A percentile compares a stretch with the other conserved stretches of the same genome.
Evolutionary conservation across 305 asterid species (phyloP).

Genomic region (Coffea humblotiana): DNA sequence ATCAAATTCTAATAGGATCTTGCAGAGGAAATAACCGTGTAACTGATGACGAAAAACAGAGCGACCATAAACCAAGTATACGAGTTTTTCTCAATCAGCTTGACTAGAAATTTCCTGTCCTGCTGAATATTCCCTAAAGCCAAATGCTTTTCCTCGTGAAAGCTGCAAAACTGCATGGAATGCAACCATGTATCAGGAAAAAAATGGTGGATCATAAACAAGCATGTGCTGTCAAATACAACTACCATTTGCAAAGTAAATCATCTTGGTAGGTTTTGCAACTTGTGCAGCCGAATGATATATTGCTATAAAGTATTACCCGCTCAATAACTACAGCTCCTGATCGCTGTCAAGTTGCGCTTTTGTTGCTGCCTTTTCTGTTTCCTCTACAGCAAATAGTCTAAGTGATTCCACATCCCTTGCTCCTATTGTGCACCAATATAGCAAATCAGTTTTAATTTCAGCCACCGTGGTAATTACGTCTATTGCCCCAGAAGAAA

Average conservation of each 20-base stretch:
- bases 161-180: slow-evolving; percentile 7
- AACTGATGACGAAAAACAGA: background rate
- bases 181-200: background rate
- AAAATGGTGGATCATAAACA: background rate
- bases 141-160: background rate
- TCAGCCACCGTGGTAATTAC: background rate
- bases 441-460: slow-evolving; percentile 9
- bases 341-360: slow-evolving; percentile 49
- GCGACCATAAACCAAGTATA: background rate
- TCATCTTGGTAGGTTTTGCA: background rate
- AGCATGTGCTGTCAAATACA: background rate
- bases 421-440: slow-evolving; percentile 41
- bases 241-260: background rate
- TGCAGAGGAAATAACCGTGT: background rate
- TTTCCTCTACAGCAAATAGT: slow-evolving; percentile 69
- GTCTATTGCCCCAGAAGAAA: background rate
- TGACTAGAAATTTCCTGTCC: background rate
- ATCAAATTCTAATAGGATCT: background rate
- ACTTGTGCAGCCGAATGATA: background rate
- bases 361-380: slow-evolving; percentile 63
- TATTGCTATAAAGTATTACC: slow-evolving; percentile 18
- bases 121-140: background rate
- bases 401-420: slow-evolving; percentile 69
- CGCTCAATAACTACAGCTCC: slow-evolving; percentile 47
- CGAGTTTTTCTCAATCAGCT: background rate